These are phyloP conservation scores for Peronospora farinosa DNA, from an alignment of 352 stramenopile species.

Conservation along the genomic window DNA sequence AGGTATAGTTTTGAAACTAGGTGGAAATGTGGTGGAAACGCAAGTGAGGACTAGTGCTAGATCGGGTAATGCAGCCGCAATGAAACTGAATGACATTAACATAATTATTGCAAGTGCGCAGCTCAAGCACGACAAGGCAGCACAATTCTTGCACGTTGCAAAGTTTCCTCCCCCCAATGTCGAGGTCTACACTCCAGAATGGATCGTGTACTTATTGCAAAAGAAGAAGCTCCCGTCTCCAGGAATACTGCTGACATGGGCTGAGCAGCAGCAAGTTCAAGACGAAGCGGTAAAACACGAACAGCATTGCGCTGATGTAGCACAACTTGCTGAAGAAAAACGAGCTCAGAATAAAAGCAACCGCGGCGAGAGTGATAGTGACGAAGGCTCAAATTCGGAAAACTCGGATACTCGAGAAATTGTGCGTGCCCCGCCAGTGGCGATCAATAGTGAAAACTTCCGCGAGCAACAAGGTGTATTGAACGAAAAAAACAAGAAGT, in stretches of 20 bases:
- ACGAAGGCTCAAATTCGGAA: conserved; percentile 46
- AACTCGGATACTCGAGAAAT: conserved; percentile 37
- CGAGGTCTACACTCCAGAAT: conserved; percentile 50
- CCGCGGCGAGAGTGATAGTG: conserved; percentile 26
- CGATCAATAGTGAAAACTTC: conserved; percentile 34
- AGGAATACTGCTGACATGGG: conserved; percentile 35
- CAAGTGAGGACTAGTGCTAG: conserved; percentile 3
- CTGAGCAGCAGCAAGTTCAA: conserved; percentile 26
- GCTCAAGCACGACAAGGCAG: conserved; percentile 33
- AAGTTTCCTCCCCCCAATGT: conserved; percentile 34
- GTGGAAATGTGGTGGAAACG: conserved; percentile 31
- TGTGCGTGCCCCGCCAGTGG: conserved; percentile 30
- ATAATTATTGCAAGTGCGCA: conserved; percentile 44
- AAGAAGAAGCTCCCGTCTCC: conserved; percentile 34
- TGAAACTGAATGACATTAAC: conserved; percentile 43
- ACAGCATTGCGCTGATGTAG: conserved; percentile 24
- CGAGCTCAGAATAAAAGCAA: conserved; percentile 10
- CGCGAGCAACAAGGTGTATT: conserved; percentile 40
- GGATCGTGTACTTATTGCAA: conserved; percentile 48
- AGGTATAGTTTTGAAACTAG: conserved; percentile 48
- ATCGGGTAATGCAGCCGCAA: background rate
- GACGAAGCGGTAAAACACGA: conserved; percentile 27
- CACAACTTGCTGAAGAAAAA: conserved; percentile 12
- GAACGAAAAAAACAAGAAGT: conserved; percentile 39
- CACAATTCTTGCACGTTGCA: conserved; percentile 23